These are phyloP conservation scores for Epichloe hybrida DNA, from an alignment of 2,329 filamentous ascomycete species.

Conservation along the genomic window DNA sequence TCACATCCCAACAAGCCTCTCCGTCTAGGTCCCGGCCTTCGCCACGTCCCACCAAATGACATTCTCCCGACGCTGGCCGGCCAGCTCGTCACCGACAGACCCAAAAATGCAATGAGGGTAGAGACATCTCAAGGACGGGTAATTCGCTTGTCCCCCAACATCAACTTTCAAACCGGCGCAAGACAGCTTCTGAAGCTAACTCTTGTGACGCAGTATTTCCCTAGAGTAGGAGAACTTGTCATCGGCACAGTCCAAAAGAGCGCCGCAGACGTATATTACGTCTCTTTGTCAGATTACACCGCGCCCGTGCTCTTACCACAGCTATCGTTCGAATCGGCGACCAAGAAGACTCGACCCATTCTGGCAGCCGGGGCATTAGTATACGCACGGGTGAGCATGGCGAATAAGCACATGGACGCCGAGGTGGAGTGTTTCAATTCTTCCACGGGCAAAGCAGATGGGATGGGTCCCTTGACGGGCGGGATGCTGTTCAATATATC, in stretches of 20 bases:
- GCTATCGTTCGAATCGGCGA: slow-evolving; percentile 83
- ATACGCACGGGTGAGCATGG: slow-evolving; percentile 71
- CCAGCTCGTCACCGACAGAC: slow-evolving; percentile 51
- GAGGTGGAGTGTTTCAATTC: slow-evolving; percentile 85
- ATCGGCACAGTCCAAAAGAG: slow-evolving; percentile 74
- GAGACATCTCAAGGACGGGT: slow-evolving; percentile 59
- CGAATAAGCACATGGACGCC: slow-evolving; percentile 71
- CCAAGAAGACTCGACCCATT: slow-evolving; percentile 79
- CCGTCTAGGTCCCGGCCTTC: slow-evolving; percentile 72
- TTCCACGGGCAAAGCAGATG: slow-evolving; percentile 76
- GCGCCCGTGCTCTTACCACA: slow-evolving; percentile 62
- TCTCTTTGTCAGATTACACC: slow-evolving; percentile 55
- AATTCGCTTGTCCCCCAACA: slow-evolving; percentile 15
- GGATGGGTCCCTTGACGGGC: slow-evolving; percentile 67
- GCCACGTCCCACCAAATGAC: slow-evolving; percentile 63
- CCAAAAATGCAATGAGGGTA: slow-evolving; percentile 68
- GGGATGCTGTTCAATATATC: slow-evolving; percentile 82
- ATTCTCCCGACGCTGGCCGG: slow-evolving; percentile 57
- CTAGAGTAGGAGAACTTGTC: slow-evolving; percentile 69
- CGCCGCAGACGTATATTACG: slow-evolving; percentile 65
- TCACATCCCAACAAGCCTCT: slow-evolving; percentile 55
- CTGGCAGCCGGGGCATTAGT: slow-evolving; percentile 65
- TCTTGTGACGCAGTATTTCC: slow-evolving; percentile 48
- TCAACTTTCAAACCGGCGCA: background rate
- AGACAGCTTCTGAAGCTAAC: background rate